Evolutionary conservation across 2,329 filamentous ascomycete species (phyloP).

Genomic region (Blastomyces gilchristii): DNA sequence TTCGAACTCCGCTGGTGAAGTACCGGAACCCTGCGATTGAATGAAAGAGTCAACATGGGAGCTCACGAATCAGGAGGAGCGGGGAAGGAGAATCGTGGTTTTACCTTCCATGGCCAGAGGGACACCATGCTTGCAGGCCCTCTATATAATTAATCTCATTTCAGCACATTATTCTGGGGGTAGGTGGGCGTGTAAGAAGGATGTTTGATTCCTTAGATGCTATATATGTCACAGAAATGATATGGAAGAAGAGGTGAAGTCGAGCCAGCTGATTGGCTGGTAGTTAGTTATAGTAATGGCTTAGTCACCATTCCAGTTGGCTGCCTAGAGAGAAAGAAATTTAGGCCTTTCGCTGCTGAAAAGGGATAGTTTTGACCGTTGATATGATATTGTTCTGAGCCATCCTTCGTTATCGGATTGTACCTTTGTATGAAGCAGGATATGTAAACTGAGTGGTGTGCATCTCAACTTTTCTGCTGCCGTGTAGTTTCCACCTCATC

Average conservation of each 20-base stretch:
- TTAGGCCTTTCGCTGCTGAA: too few species aligned
- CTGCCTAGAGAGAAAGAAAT: too few species aligned
- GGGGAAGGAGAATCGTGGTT: background rate
- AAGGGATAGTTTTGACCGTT: too few species aligned
- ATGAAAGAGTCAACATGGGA: conserved; percentile 5
- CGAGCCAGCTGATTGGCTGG: background rate
- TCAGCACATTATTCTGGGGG: background rate
- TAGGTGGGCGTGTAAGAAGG: background rate
- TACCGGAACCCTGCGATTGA: background rate
- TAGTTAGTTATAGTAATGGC: too few species aligned
- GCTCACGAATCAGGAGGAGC: background rate
- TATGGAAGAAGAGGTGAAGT: background rate
- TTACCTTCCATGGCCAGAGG: conserved; percentile 75
- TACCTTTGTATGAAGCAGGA: too few species aligned
- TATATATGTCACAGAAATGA: background rate
- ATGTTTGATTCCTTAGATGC: background rate
- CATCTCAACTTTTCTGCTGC: too few species aligned
- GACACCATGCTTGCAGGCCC: conserved; percentile 55
- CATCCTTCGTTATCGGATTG: too few species aligned
- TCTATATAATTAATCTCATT: conserved; percentile 3
- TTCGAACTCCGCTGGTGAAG: conserved; percentile 76
- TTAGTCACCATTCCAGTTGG: background rate
- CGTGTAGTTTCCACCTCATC: too few species aligned
- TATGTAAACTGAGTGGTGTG: too few species aligned
- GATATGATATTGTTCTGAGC: too few species aligned